Conservation (phyloP, 1,139 yeast species). For the Diutina siamensis region DNA sequence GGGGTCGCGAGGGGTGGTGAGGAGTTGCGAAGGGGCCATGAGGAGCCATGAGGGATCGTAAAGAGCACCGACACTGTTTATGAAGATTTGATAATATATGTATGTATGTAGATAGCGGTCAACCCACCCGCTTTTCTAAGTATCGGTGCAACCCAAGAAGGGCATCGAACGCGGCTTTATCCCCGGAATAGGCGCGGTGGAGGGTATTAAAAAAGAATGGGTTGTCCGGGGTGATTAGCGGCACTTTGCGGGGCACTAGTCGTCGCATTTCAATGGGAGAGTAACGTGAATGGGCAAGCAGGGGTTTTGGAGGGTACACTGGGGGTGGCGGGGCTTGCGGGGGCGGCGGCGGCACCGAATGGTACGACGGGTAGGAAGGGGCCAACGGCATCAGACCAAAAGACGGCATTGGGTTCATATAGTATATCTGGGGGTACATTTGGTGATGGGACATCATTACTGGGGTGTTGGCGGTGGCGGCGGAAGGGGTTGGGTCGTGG, state of each 20-base stretch:
- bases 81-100: too few relatives aligned
- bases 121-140: too few relatives aligned
- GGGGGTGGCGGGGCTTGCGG: background rate
- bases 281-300: background rate
- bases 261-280: background rate
- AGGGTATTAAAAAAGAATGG: background rate
- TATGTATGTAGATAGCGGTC: too few relatives aligned
- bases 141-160: background rate
- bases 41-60: too few relatives aligned
- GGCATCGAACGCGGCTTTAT: background rate
- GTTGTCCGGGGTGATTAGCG: background rate
- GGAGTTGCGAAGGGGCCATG: too few relatives aligned
- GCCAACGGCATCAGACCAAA: conserved; percentile 3
- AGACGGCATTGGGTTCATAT: conserved; percentile 3
- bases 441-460: background rate
- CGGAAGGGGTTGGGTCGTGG: background rate
- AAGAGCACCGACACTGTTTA: too few relatives aligned
- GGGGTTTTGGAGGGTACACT: background rate
- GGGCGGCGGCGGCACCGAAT: background rate
- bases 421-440: background rate
- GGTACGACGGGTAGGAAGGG: background rate
- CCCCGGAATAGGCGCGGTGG: background rate
- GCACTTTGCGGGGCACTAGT: background rate
- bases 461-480: background rate
- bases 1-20: too few relatives aligned